Conservation (phyloP, 306 rosid species). For the Cucurbita ficifolia region DNA sequence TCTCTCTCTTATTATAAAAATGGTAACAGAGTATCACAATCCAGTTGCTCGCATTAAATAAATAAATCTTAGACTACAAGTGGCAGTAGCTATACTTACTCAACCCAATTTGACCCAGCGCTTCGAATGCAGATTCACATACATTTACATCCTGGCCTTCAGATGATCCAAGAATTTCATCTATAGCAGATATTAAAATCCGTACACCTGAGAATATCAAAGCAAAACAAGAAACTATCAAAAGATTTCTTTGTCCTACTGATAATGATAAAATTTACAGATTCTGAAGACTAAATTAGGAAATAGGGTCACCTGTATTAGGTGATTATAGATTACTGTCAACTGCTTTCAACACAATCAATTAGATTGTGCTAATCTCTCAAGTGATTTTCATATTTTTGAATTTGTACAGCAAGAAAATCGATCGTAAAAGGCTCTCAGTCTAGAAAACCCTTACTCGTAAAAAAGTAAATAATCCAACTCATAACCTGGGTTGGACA, state of each 20-base stretch:
- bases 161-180: conserved; percentile 38
- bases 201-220: conserved; percentile 35
- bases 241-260: neutral
- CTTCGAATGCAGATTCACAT: conserved; percentile 76
- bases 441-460: neutral
- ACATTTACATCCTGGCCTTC: conserved; percentile 53
- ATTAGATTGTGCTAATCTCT: neutral
- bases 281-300: neutral
- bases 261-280: neutral
- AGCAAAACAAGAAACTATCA: conserved; percentile 3
- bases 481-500: neutral
- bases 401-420: neutral
- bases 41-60: neutral
- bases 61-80: neutral
- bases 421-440: neutral
- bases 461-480: neutral
- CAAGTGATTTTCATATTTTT: neutral
- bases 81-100: conserved; percentile 42
- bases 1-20: neutral
- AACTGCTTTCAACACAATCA: neutral
- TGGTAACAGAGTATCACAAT: neutral
- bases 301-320: neutral
- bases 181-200: conserved; percentile 50
- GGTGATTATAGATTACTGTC: neutral
- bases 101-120: conserved; percentile 80